Conservation (phyloP, 495 filamentous ascomycete genomes). For the Tetracladium marchalianum region DNA sequence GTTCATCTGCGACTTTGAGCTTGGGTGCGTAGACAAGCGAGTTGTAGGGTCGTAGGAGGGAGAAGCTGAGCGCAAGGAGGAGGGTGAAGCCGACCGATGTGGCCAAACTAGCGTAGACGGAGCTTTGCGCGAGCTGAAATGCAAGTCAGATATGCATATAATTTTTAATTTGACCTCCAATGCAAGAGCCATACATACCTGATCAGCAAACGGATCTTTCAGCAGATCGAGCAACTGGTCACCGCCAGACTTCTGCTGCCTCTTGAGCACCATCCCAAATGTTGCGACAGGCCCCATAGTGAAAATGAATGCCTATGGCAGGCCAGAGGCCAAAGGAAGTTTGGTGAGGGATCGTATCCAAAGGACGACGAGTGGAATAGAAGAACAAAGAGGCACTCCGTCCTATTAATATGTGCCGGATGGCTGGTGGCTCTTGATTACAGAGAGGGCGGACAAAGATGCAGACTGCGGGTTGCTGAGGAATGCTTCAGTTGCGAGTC, state of each 20-base stretch:
- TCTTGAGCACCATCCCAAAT: not conserved
- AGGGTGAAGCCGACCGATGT: constrained; percentile 69
- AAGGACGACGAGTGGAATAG: no score
- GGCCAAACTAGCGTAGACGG: constrained; percentile 70
- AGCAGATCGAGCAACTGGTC: constrained; percentile 26
- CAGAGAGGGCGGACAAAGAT: no score
- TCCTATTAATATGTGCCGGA: no score
- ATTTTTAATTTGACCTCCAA: not conserved
- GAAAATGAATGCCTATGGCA: constrained; percentile 17
- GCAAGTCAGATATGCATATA: constrained; percentile 6
- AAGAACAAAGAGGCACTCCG: no score
- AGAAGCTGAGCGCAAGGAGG: constrained; percentile 70
- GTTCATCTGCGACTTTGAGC: constrained; percentile 82
- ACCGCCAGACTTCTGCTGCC: constrained; percentile 8
- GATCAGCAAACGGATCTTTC: constrained; percentile 36
- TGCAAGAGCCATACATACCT: constrained; percentile 21
- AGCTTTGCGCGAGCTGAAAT: constrained; percentile 33
- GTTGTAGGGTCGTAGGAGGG: constrained; percentile 81
- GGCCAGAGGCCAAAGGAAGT: constrained; percentile 17
- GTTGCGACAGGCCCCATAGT: constrained; percentile 7
- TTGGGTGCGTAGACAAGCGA: constrained; percentile 89
- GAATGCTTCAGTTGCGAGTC: no score
- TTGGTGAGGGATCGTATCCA: not conserved
- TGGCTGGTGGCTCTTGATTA: no score
- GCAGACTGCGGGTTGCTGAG: no score